Base-by-base conservation (phyloP, 495 filamentous ascomycete genomes). In the Aspergillus nidulans region DNA sequence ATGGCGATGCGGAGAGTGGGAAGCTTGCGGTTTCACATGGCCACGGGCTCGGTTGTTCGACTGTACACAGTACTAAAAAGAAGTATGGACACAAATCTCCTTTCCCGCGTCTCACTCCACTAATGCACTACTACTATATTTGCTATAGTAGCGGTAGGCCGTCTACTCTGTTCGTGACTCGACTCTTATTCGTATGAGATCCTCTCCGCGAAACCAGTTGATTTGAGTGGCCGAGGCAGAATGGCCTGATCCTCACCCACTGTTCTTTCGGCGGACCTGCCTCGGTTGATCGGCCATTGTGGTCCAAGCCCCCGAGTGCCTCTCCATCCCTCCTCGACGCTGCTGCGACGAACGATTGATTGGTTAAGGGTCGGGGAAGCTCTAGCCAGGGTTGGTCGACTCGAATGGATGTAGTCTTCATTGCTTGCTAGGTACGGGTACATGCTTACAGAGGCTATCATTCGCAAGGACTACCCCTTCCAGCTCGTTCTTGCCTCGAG, bases 381-480 rank as follows among this genome's bases (percentile, higher is more conserved):
- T 10, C 18, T 7, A 1, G 19, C 19, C 12, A 13, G 19, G n/a
- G n/a, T 28, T 28, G 26, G 26, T 9, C 16, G 39, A 6, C n/a
- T n/a, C 3, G 41, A 43, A 21, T 24, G 32, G 32, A n/a, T 18
- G n/a, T 39, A 4, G 36, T 39, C 36, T 5, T 2, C n/a, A 39
- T 39, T 39, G 36, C 36, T 39, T 18, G 36, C 18, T 3, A 4
- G 36, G 36, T 39, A 4, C n/a, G n/a, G n/a, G n/a, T n/a, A n/a
- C n/a, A n/a, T n/a, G n/a, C n/a, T n/a, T 34, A 6, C 9, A 9
- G 26, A 28, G 32, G 32, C 6, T 36, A 15, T 36, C 3, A 19
- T 56, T 56, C 53, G 53, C 53, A 56, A 56, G 34, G 15, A 56
- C 45, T 56, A 26, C 53, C 46, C 32, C 38, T 49, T 56, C 46